Evolutionary conservation across 257 asterid genomes (phyloP).

Genomic region (Salvia miltiorrhiza): DNA sequence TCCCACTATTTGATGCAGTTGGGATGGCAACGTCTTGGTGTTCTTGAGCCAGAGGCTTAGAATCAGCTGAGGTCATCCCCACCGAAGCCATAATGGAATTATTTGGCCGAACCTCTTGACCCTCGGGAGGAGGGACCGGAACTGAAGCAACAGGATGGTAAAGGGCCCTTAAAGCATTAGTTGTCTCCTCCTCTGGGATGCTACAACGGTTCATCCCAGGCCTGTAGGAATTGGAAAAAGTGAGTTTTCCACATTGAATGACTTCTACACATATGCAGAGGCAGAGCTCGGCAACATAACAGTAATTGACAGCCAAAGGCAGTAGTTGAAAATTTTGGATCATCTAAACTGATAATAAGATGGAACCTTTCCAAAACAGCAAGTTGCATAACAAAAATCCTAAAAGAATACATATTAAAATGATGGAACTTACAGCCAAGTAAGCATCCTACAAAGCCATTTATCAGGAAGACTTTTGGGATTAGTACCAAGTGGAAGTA

Average conservation of each 20-base stretch:
- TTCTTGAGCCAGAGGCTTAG: slow-evolving; percentile 40
- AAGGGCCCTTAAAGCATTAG: slow-evolving; percentile 73
- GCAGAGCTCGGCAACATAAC: not conserved
- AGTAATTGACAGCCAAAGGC: slow-evolving; percentile 14
- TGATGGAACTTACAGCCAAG: slow-evolving; percentile 88
- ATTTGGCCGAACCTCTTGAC: slow-evolving; percentile 38
- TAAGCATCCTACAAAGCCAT: slow-evolving; percentile 93
- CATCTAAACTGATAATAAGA: slow-evolving; percentile 12
- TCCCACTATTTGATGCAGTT: slow-evolving; percentile 38
- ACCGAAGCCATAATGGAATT: slow-evolving; percentile 34
- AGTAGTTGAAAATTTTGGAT: slow-evolving; percentile 4
- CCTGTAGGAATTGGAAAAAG: slow-evolving; percentile 43
- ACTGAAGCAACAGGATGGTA: slow-evolving; percentile 63
- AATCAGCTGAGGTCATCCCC: slow-evolving; percentile 46
- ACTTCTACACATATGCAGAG: slow-evolving; percentile 7
- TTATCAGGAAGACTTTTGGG: slow-evolving; percentile 83
- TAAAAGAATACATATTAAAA: not conserved
- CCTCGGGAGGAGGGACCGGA: slow-evolving; percentile 41
- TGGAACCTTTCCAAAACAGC: not conserved
- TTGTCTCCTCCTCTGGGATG: slow-evolving; percentile 79
- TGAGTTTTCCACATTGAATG: slow-evolving; percentile 29
- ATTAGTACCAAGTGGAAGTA: slow-evolving; percentile 87
- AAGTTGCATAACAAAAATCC: not conserved
- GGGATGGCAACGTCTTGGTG: slow-evolving; percentile 39
- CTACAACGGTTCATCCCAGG: slow-evolving; percentile 91